Conservation (phyloP, 2,329 filamentous ascomycete species). For the Ilyonectria sp. region DNA sequence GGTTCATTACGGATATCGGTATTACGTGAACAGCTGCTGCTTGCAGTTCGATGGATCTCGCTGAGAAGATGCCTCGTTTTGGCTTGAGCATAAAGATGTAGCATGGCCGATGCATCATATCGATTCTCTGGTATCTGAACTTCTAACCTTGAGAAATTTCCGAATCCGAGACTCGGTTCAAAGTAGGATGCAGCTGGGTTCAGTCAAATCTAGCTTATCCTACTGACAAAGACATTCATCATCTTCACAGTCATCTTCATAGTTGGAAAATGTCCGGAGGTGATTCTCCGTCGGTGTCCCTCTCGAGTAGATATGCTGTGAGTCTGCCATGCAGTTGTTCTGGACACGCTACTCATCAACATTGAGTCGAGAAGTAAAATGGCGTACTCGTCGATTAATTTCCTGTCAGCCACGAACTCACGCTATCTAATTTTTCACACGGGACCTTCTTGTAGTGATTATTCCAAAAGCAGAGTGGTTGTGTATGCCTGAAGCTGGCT, state of each 20-base stretch:
- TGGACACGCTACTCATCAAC: too few relatives aligned
- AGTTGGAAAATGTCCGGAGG: too few relatives aligned
- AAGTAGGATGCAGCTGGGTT: neutral
- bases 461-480: slow-evolving; percentile 21
- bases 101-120: neutral
- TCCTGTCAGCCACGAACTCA: neutral
- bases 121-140: neutral
- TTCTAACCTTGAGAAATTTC: neutral
- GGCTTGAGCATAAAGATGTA: neutral
- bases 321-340: too few relatives aligned
- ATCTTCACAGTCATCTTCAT: too few relatives aligned
- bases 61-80: neutral
- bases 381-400: neutral
- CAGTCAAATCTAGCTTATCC: neutral
- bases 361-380: neutral
- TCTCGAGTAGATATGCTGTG: too few relatives aligned
- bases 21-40: too few relatives aligned
- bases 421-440: neutral
- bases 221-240: too few relatives aligned
- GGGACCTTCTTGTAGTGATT: neutral
- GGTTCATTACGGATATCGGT: too few relatives aligned
- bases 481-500: slow-evolving; percentile 18
- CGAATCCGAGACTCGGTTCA: neutral
- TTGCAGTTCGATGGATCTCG: too few relatives aligned
- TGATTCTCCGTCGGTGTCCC: too few relatives aligned